Conservation (phyloP, 2,329 filamentous ascomycete species). For the Emmonsiellopsis sp. region DNA sequence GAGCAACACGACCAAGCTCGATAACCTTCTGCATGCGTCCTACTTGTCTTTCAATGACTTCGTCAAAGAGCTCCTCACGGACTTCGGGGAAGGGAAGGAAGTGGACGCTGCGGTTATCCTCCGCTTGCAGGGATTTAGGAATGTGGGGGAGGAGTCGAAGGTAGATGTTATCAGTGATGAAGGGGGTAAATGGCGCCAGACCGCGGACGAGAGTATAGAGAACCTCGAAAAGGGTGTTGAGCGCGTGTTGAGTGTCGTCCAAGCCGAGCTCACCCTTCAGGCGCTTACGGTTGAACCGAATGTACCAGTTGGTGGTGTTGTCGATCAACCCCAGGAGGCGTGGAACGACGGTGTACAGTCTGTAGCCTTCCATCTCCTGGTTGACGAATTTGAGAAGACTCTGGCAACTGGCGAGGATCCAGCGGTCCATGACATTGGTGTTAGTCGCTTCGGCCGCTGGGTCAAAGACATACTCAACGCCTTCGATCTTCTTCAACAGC, state of each 20-base stretch:
- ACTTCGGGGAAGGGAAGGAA: slow-evolving; percentile 88
- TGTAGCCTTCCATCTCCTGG: slow-evolving; percentile 74
- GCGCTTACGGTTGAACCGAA: slow-evolving; percentile 83
- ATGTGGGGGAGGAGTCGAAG: slow-evolving; percentile 72
- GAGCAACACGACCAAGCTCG: slow-evolving; percentile 74
- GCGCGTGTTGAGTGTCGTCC: slow-evolving; percentile 76
- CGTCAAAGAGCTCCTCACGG: slow-evolving; percentile 77
- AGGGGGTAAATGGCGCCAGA: slow-evolving; percentile 89
- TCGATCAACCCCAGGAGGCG: slow-evolving; percentile 76
- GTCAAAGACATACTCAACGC: slow-evolving; percentile 69
- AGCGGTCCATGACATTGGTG: slow-evolving; percentile 88
- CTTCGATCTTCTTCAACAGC: slow-evolving; percentile 75
- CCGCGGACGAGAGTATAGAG: slow-evolving; percentile 80
- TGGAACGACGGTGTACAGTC: slow-evolving; percentile 85
- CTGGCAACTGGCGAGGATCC: slow-evolving; percentile 89
- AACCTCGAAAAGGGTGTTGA: slow-evolving; percentile 92
- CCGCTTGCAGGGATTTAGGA: slow-evolving; percentile 56
- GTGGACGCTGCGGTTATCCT: slow-evolving; percentile 79
- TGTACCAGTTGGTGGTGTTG: slow-evolving; percentile 98
- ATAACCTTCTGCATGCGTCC: slow-evolving; percentile 92
- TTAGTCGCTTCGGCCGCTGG: slow-evolving; percentile 65
- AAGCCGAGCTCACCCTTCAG: slow-evolving; percentile 83
- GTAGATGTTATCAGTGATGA: slow-evolving; percentile 93
- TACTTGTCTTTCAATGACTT: slow-evolving; percentile 75
- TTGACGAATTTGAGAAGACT: slow-evolving; percentile 87